A percentile compares a stretch with the other conserved stretches of the same genome.
These are phyloP conservation scores for Dioscorea alata DNA, from an alignment of 106 monocot genomes.

Conservation along the genomic window DNA sequence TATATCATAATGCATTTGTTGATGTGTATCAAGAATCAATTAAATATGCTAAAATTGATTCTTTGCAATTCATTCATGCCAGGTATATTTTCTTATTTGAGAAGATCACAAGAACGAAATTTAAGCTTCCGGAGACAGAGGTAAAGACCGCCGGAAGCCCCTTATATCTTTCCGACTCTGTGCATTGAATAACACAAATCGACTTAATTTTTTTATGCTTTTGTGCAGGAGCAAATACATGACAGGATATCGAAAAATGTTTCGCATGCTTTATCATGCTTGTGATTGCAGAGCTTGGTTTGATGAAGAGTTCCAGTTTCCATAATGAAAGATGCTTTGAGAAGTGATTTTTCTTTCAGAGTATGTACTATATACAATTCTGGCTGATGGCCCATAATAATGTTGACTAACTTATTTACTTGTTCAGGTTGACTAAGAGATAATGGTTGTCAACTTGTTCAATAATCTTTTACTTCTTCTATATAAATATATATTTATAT, in stretches of 20 bases:
- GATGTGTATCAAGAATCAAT: neutral
- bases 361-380: too few species aligned
- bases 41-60: neutral
- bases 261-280: constrained; percentile 26
- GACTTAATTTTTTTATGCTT: neutral
- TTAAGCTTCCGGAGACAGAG: constrained; percentile 37
- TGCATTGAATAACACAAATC: neutral
- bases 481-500: too few species aligned
- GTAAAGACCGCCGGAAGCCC: constrained; percentile 8
- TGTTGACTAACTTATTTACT: too few species aligned
- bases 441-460: too few species aligned
- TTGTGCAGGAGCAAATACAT: constrained; percentile 54
- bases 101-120: constrained; percentile 51
- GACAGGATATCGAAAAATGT: constrained; percentile 77
- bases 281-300: constrained; percentile 12
- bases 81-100: constrained; percentile 80
- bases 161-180: too few species aligned
- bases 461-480: too few species aligned
- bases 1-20: neutral
- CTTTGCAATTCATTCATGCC: constrained; percentile 3
- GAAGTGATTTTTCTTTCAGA: too few species aligned
- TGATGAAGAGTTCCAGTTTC: neutral
- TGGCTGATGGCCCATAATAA: too few species aligned
- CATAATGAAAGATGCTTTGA: too few species aligned
- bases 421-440: too few species aligned